A percentile compares a stretch with the other conserved stretches of the same genome.
Conservation (phyloP, 352 stramenopile species). For the Thraustotheca clavata region DNA sequence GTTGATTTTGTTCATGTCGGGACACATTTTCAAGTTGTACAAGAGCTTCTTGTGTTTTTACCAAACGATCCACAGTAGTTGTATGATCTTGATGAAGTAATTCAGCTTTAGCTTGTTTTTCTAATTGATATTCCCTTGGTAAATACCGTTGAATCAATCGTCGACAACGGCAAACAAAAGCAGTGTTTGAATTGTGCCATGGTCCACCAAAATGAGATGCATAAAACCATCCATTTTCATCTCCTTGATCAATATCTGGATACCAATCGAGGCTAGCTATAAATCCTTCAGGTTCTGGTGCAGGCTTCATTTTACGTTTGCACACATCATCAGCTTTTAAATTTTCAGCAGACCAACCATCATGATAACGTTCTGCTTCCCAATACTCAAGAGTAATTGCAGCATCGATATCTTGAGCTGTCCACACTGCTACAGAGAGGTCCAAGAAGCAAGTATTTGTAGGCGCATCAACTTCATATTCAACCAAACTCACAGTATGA, state of each 20-base stretch:
- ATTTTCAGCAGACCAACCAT: slow-evolving; percentile 67
- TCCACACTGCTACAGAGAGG: slow-evolving; percentile 6
- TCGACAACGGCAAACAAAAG: background rate
- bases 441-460: background rate
- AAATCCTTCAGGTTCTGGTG: too few relatives aligned
- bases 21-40: background rate
- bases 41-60: background rate
- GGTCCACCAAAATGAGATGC: slow-evolving; percentile 60
- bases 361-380: slow-evolving; percentile 76
- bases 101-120: background rate
- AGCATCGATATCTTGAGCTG: slow-evolving; percentile 20
- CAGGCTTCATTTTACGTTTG: too few relatives aligned
- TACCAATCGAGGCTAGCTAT: slow-evolving; percentile 74
- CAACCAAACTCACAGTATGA: background rate
- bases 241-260: slow-evolving; percentile 62
- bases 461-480: background rate
- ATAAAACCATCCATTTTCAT: slow-evolving; percentile 82
- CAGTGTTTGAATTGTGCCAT: slow-evolving; percentile 45
- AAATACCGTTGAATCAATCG: background rate
- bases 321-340: too few relatives aligned
- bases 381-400: slow-evolving; percentile 70
- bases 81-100: slow-evolving; percentile 1
- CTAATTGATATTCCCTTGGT: background rate
- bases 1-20: background rate
- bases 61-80: background rate